Percentiles rank a stretch among this genome's conserved stretches.
Evolutionary conservation across 495 filamentous ascomycete species (phyloP).

Genomic region (Penicillium samsonianum): DNA sequence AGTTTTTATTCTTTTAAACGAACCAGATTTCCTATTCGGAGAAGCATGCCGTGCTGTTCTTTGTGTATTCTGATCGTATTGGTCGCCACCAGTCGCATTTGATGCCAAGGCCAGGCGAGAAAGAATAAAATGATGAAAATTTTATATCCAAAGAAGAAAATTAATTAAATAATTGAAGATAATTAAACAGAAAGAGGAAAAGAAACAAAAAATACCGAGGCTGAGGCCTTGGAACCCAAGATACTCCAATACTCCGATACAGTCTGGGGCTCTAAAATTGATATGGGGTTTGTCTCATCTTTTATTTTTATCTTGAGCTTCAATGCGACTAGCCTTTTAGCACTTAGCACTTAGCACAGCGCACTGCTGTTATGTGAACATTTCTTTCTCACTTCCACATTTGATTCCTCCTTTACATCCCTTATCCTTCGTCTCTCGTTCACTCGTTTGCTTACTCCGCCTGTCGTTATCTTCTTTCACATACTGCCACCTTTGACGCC

Average conservation of each 20-base stretch:
- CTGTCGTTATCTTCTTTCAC: background rate
- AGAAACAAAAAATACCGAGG: slow-evolving; percentile 5
- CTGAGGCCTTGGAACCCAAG: background rate
- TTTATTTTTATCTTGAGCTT: slow-evolving; percentile 17
- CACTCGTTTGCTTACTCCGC: too few relatives aligned
- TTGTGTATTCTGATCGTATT: slow-evolving; percentile 3
- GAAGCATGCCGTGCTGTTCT: background rate
- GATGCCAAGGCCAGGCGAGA: background rate
- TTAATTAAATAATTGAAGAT: too few relatives aligned
- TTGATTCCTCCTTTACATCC: slow-evolving; percentile 1
- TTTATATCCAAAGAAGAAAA: background rate
- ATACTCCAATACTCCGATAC: slow-evolving; percentile 2
- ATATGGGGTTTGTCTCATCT: slow-evolving; percentile 11
- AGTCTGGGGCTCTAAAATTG: slow-evolving; percentile 2
- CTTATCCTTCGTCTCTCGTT: background rate
- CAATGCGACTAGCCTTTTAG: slow-evolving; percentile 10
- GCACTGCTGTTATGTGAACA: slow-evolving; percentile 1
- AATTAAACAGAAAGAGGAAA: background rate
- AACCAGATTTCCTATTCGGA: background rate
- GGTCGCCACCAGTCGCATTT: slow-evolving; percentile 4
- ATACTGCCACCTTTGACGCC: background rate
- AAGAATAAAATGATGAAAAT: background rate
- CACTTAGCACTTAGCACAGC: background rate
- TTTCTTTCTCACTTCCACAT: slow-evolving; percentile 1
- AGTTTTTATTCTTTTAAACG: background rate